Conservation (phyloP, 371 early-diverging fungal genomes). For the Funneliformis caledonium region DNA sequence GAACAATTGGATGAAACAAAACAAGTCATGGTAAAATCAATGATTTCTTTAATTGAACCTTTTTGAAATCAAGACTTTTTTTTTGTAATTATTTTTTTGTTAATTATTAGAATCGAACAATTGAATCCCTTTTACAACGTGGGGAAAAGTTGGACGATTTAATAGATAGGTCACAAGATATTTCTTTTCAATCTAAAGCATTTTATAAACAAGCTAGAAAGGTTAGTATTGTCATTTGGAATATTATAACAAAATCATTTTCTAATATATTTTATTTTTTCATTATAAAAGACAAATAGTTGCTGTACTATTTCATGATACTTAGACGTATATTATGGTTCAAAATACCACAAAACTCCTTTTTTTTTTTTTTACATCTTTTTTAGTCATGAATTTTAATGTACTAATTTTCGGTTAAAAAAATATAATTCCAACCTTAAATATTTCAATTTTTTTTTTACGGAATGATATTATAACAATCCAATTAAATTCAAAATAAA, state of each 20-base stretch:
- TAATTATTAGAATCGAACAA: slow-evolving; percentile 85
- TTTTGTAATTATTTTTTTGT: background rate
- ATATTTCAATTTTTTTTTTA: no score
- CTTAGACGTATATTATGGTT: no score
- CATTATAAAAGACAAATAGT: slow-evolving; percentile 28
- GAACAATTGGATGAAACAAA: slow-evolving; percentile 98
- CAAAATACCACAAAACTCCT: no score
- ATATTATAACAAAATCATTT: background rate
- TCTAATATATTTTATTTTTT: background rate
- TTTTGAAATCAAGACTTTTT: background rate
- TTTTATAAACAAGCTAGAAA: slow-evolving; percentile 99
- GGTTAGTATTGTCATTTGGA: background rate
- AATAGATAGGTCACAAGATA: slow-evolving; percentile 87
- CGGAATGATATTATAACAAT: background rate
- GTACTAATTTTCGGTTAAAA: background rate
- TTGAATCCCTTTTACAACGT: slow-evolving; percentile 94
- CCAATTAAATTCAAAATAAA: background rate
- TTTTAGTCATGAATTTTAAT: background rate
- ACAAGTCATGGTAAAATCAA: slow-evolving; percentile 74
- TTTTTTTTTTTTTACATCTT: background rate
- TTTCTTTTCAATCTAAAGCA: slow-evolving; percentile 93
- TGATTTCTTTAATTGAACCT: background rate
- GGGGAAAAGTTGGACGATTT: slow-evolving; percentile 97
- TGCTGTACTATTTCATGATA: slow-evolving; percentile 33
- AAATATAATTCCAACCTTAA: no score